Conservation (phyloP, 768 basidiomycete genomes). For the Cubamyces lactineus region DNA sequence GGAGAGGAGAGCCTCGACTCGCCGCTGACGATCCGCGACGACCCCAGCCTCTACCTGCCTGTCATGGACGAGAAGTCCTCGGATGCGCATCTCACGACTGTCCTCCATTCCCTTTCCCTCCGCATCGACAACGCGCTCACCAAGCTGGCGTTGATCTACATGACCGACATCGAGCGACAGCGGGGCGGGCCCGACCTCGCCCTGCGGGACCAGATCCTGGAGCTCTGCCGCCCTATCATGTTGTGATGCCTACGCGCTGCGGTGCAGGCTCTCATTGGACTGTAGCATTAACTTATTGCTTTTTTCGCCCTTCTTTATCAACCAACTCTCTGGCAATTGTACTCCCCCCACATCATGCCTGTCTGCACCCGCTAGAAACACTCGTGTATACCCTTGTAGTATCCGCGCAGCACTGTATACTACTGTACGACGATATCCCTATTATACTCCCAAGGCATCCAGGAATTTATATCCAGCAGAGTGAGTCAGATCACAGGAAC, state of each 20-base stretch:
- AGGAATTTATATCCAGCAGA: neutral
- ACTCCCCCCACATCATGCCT: slow-evolving; percentile 12
- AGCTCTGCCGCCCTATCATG: slow-evolving; percentile 19
- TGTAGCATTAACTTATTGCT: slow-evolving; percentile 17
- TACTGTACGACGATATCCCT: slow-evolving; percentile 18
- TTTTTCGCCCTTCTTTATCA: neutral
- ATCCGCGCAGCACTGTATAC: slow-evolving; percentile 14
- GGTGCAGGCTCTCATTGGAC: neutral
- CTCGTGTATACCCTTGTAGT: slow-evolving; percentile 26
- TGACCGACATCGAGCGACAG: slow-evolving; percentile 17
- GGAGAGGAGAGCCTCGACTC: slow-evolving; percentile 20
- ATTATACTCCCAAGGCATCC: neutral
- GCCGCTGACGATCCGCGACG: slow-evolving; percentile 43
- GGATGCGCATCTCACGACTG: slow-evolving; percentile 70
- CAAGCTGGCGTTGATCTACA: slow-evolving; percentile 27
- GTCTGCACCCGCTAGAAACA: slow-evolving; percentile 13
- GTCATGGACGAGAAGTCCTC: slow-evolving; percentile 64
- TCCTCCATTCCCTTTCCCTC: slow-evolving; percentile 76
- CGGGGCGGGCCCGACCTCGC: slow-evolving; percentile 18
- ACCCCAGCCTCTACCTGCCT: slow-evolving; percentile 69
- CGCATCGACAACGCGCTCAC: slow-evolving; percentile 73
- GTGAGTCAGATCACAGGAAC: neutral
- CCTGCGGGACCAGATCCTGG: slow-evolving; percentile 20
- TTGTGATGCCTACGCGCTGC: slow-evolving; percentile 3
- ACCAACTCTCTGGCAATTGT: slow-evolving; percentile 7